These are phyloP conservation scores for Sindora glabra DNA, from an alignment of 306 rosid species.

Conservation along the genomic window DNA sequence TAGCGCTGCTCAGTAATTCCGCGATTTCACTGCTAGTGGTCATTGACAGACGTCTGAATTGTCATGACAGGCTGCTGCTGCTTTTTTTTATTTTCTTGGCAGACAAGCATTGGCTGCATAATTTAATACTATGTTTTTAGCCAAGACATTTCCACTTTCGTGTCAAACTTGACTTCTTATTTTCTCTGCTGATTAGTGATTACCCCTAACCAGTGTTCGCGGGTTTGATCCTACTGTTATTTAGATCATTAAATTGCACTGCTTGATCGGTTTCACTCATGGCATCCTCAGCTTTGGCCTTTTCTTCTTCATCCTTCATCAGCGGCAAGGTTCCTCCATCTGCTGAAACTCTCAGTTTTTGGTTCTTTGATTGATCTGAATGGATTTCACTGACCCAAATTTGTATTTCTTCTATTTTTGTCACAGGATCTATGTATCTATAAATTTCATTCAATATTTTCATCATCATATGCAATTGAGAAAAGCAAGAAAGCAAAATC, in stretches of 20 bases:
- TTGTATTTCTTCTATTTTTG: neutral
- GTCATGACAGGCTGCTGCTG: neutral
- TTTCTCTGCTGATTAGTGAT: neutral
- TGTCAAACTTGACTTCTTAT: neutral
- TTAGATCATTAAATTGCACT: too few relatives aligned
- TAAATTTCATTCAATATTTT: slow-evolving; percentile 19
- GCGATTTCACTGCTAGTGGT: too few relatives aligned
- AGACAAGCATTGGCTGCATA: too few relatives aligned
- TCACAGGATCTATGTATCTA: slow-evolving; percentile 39
- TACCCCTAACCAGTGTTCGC: too few relatives aligned
- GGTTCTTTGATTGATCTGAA: neutral
- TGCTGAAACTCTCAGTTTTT: neutral
- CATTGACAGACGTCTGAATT: neutral
- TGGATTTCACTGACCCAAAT: neutral
- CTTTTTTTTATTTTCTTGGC: too few relatives aligned
- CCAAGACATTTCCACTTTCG: neutral
- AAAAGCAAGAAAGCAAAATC: slow-evolving; percentile 31
- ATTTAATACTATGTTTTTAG: too few relatives aligned
- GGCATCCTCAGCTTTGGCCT: neutral
- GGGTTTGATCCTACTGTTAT: too few relatives aligned
- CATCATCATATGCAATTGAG: slow-evolving; percentile 15
- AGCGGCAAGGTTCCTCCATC: slow-evolving; percentile 5
- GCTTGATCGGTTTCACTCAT: neutral
- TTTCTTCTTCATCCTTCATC: slow-evolving; percentile 13
- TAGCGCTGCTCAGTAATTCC: too few relatives aligned